phyloP scores from a whole-genome alignment of 1,284 basidiomycete genomes.

The Anthracocystis panici-leucophaei region DNA sequence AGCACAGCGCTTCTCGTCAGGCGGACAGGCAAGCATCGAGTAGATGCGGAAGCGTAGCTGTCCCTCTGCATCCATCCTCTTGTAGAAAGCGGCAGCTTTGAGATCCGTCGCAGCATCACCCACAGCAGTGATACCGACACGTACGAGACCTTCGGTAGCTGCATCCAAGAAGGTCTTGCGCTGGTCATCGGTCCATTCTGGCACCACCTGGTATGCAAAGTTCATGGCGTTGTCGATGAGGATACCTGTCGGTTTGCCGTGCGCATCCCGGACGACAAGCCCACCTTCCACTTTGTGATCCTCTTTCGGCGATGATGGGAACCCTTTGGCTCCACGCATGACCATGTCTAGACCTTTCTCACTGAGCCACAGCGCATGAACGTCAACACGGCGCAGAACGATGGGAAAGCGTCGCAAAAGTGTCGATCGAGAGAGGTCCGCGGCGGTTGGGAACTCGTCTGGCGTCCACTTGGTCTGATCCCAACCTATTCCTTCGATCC shows the following conservation, averaged over 20 bases:
- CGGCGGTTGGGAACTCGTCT: slow-evolving; percentile 76
- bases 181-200: slow-evolving; percentile 68
- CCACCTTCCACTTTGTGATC: slow-evolving; percentile 78
- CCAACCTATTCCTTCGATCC: slow-evolving; percentile 91
- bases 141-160: slow-evolving; percentile 77
- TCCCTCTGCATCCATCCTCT: slow-evolving; percentile 31
- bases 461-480: slow-evolving; percentile 78
- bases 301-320: slow-evolving; percentile 33
- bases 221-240: slow-evolving; percentile 68
- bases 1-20: slow-evolving; percentile 35
- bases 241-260: slow-evolving; percentile 80
- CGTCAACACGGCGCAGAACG: slow-evolving; percentile 74
- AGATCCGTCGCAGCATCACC: slow-evolving; percentile 58
- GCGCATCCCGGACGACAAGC: slow-evolving; percentile 76
- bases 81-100: slow-evolving; percentile 42
- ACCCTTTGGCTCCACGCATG: slow-evolving; percentile 63
- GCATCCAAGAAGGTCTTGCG: slow-evolving; percentile 78
- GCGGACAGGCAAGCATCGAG: slow-evolving; percentile 53
- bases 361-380: slow-evolving; percentile 87
- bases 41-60: slow-evolving; percentile 53
- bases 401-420: slow-evolving; percentile 41
- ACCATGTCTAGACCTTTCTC: slow-evolving; percentile 73
- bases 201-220: slow-evolving; percentile 57
- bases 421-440: slow-evolving; percentile 74
- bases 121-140: slow-evolving; percentile 74